Percentiles rank a stretch among this genome's conserved stretches.
Conservation (phyloP, 1,139 yeast species). For the Saccharomyces hybrid region DNA sequence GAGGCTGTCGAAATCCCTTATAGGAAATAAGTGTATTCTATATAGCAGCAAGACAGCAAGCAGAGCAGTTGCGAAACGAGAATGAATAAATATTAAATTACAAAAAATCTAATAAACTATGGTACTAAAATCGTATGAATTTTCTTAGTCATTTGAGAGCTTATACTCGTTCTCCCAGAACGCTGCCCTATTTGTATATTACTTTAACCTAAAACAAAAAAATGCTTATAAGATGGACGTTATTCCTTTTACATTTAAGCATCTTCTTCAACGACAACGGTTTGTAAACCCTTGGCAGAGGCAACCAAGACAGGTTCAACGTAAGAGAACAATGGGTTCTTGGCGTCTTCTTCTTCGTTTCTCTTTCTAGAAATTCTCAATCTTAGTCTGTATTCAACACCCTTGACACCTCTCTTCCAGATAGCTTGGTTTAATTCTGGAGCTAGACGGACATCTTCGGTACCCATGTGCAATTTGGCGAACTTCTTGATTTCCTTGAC, state of each 20-base stretch:
- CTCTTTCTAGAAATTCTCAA: conserved; percentile 99
- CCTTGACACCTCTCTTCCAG: conserved; percentile 99
- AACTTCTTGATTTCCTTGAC: conserved; percentile 98
- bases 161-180: background rate
- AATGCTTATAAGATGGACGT: background rate
- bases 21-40: conserved; percentile 17
- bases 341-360: conserved; percentile 99
- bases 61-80: background rate
- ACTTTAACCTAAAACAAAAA: background rate
- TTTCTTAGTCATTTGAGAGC: background rate
- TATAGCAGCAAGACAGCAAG: background rate
- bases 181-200: background rate
- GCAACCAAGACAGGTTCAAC: conserved; percentile 97
- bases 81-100: conserved; percentile 4
- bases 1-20: conserved; percentile 49
- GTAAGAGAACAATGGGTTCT: conserved; percentile 94
- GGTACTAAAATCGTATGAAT: background rate
- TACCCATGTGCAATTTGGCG: conserved; percentile 98
- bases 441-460: conserved; percentile 97
- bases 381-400: conserved; percentile 97
- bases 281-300: conserved; percentile 93
- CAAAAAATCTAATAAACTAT: conserved; percentile 1
- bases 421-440: conserved; percentile 97
- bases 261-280: conserved; percentile 91
- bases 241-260: conserved; percentile 36